phyloP scores from a whole-genome alignment of 306 rosid genomes.

The Trifolium repens region DNA sequence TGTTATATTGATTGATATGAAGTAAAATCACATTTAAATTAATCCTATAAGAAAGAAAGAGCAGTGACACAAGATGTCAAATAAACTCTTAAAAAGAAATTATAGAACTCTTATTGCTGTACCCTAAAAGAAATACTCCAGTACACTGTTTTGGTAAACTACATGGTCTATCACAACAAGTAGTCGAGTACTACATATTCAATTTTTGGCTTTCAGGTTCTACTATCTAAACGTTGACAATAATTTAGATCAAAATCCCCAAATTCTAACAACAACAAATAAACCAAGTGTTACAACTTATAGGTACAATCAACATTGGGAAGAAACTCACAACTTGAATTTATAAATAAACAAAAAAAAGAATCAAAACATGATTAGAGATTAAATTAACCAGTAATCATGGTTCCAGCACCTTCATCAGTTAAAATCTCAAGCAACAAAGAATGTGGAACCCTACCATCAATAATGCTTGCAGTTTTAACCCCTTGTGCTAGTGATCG shows the following conservation, averaged over 20 bases:
- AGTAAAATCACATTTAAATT: too few species aligned
- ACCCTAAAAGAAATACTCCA: too few species aligned
- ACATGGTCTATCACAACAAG: too few species aligned
- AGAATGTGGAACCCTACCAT: slow-evolving; percentile 82
- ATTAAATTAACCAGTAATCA: slow-evolving; percentile 66
- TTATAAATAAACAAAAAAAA: not conserved
- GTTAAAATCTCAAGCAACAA: slow-evolving; percentile 85
- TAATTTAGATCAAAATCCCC: not conserved
- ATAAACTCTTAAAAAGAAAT: too few species aligned
- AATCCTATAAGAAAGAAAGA: too few species aligned
- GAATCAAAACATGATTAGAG: not conserved
- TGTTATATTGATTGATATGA: too few species aligned
- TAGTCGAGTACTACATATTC: too few species aligned
- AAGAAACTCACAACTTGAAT: not conserved
- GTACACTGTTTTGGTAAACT: too few species aligned
- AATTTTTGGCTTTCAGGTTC: not conserved
- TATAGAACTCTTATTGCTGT: too few species aligned
- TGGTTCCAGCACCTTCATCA: slow-evolving; percentile 92
- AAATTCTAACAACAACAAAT: not conserved
- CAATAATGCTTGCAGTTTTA: slow-evolving; percentile 81
- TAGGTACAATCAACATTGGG: not conserved
- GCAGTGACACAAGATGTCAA: too few species aligned
- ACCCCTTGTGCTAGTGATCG: slow-evolving; percentile 86
- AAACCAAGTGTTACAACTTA: slow-evolving; percentile 1
- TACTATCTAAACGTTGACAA: not conserved